Evolutionary conservation across 2,329 filamentous ascomycete genomes (phyloP), one percentile per base, ranked within the genome.

Genomic region (Sarocladium brachiariae): DNA sequence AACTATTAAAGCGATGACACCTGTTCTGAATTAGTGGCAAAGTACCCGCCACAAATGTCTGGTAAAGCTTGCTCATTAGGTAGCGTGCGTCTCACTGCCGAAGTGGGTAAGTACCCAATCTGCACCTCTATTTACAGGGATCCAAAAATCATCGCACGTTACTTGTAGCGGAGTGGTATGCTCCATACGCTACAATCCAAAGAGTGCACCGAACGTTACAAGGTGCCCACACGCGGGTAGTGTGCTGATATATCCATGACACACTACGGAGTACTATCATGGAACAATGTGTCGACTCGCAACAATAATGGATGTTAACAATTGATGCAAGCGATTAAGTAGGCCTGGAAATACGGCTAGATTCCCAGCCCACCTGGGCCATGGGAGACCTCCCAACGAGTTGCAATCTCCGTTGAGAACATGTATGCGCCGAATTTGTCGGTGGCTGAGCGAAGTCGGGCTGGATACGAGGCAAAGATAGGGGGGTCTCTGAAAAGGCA

Each of bases 191-290:
- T n/a, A n/a, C n/a, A n/a, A n/a, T n/a, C n/a, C n/a, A n/a, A n/a
- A n/a, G n/a, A n/a, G n/a, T n/a, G n/a, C n/a, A n/a, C n/a, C n/a
- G n/a, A n/a, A n/a, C n/a, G n/a, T n/a, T n/a, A n/a, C n/a, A n/a
- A n/a, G n/a, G n/a, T 39, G 16, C 7, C 16, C 19, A 11, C 37
- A 21, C 16, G 23, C 8, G 37, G n/a, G 7, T 7, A 39, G n/a
- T 23, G 19, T 9, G 5, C 18, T 43, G 39, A 43, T 43, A 43
- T 43, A 43, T 43, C 21, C 21, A 43, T 43, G 39, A 43, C 39
- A 43, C 39, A 43, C 39, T 43, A n/a, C n/a, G n/a, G n/a, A n/a
- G n/a, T n/a, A 27, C 23, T 43, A 43, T 43, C 35, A n/a, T 35
- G 8, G 33, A 16, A n/a, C 27, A 14, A 35, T 16, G 33, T 13